These are phyloP conservation scores for Hypholoma sublateritium DNA, from an alignment of 768 basidiomycete species.

Conservation along the genomic window DNA sequence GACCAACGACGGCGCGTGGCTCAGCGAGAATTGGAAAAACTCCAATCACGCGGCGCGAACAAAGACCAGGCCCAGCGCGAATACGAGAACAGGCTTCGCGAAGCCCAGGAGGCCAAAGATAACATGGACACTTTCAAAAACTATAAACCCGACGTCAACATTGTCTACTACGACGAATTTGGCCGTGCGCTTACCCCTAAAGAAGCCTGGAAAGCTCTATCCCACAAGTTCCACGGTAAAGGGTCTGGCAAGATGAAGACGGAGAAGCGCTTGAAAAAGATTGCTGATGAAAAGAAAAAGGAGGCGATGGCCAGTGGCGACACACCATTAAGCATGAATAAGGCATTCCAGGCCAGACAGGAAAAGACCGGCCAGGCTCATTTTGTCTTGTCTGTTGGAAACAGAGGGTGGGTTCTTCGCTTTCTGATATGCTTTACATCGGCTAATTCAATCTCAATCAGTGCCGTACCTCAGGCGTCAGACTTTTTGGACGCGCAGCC, in stretches of 20 bases:
- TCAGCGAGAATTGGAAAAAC: conserved; percentile 77
- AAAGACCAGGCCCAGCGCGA: conserved; percentile 95
- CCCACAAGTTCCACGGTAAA: conserved; percentile 98
- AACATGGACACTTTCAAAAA: conserved; percentile 81
- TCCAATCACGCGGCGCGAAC: conserved; percentile 74
- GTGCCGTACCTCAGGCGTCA: conserved; percentile 83
- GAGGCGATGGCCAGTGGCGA: conserved; percentile 93
- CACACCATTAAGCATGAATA: conserved; percentile 93
- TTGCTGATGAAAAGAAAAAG: conserved; percentile 95
- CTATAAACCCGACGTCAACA: conserved; percentile 97
- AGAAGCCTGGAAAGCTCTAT: conserved; percentile 98
- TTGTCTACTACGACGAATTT: conserved; percentile 96
- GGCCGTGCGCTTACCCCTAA: conserved; percentile 86
- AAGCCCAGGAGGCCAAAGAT: conserved; percentile 87
- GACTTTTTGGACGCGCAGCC: conserved; percentile 83
- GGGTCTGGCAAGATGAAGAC: conserved; percentile 96
- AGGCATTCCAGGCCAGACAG: conserved; percentile 90
- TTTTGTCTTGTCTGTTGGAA: conserved; percentile 93
- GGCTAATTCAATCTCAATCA: conserved; percentile 27
- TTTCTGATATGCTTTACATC: background rate
- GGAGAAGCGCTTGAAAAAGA: conserved; percentile 94
- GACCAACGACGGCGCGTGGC: conserved; percentile 75
- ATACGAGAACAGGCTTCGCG: conserved; percentile 89
- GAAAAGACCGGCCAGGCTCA: conserved; percentile 95
- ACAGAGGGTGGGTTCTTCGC: conserved; percentile 67